These are phyloP conservation scores for Colletotrichum nymphaeae DNA, from an alignment of 2,329 filamentous ascomycete genomes.

Conservation along the genomic window DNA sequence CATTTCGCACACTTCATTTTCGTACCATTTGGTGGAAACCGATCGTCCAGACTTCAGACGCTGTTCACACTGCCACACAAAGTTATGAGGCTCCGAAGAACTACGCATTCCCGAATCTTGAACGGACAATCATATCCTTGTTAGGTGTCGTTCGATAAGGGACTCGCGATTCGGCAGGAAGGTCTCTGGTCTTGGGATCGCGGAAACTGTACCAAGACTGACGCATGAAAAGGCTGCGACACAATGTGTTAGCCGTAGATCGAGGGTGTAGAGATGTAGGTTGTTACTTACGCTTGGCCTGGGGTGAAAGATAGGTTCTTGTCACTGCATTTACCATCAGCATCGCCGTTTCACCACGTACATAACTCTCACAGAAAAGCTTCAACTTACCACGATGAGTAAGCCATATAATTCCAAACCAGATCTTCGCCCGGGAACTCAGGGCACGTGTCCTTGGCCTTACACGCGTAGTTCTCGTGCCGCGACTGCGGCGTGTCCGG, in stretches of 20 bases:
- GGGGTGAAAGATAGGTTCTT: background rate
- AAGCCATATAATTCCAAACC: slow-evolving; percentile 1
- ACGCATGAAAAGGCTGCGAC: background rate
- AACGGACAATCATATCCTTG: background rate
- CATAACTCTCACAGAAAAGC: background rate
- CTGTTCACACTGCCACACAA: too few species aligned
- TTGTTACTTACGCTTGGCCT: background rate
- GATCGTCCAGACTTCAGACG: background rate
- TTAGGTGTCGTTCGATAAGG: background rate
- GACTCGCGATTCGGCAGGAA: background rate
- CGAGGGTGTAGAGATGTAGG: background rate
- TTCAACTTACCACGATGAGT: background rate
- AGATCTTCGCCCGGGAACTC: background rate
- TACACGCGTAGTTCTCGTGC: background rate
- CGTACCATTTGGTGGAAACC: background rate
- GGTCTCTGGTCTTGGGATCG: background rate
- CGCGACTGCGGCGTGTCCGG: background rate
- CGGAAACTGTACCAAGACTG: background rate
- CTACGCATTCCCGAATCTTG: background rate
- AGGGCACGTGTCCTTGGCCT: background rate
- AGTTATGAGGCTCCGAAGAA: background rate
- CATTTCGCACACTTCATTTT: background rate
- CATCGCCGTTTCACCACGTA: too few species aligned
- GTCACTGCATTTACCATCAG: background rate
- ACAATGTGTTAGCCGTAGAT: background rate